phyloP scores from a whole-genome alignment of 768 basidiomycete species.

The Leccinum uliginosum region DNA sequence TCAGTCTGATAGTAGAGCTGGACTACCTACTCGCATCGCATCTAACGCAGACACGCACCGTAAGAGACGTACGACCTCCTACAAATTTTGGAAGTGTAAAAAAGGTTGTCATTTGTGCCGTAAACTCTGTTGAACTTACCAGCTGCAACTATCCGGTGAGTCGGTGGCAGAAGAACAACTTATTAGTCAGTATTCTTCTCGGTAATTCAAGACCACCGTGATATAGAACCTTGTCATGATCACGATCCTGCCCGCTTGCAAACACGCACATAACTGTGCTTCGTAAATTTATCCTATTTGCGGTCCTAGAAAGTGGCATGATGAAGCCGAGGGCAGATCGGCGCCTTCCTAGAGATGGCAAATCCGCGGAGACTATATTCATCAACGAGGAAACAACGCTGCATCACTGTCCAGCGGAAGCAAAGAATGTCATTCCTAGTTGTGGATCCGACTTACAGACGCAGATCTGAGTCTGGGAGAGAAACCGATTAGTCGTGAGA shows the following conservation, averaged over 20 bases:
- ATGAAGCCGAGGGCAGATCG: slow-evolving; percentile 4
- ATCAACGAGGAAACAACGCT: not conserved
- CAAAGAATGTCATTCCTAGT: not conserved
- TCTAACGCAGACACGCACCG: not conserved
- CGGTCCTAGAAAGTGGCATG: not conserved
- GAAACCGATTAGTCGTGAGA: not conserved
- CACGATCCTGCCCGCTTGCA: slow-evolving; percentile 1
- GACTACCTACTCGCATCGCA: not conserved
- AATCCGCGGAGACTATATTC: slow-evolving; percentile 7
- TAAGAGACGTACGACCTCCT: not conserved
- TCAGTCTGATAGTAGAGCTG: not conserved
- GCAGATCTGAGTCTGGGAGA: not conserved
- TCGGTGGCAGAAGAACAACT: slow-evolving; percentile 11
- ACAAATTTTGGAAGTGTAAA: not conserved
- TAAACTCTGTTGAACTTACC: slow-evolving; percentile 12
- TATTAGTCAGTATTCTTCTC: slow-evolving; percentile 15
- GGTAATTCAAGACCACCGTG: slow-evolving; percentile 4
- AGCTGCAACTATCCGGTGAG: slow-evolving; percentile 2
- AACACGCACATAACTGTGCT: slow-evolving; percentile 2
- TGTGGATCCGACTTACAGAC: not conserved
- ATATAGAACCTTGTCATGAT: not conserved
- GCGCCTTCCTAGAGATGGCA: slow-evolving; percentile 2
- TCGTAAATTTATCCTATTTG: slow-evolving; percentile 1
- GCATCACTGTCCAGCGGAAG: not conserved
- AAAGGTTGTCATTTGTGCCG: slow-evolving; percentile 12